Evolutionary conservation across 257 asterid genomes (phyloP).

Genomic region (Coffea eugenioides): DNA sequence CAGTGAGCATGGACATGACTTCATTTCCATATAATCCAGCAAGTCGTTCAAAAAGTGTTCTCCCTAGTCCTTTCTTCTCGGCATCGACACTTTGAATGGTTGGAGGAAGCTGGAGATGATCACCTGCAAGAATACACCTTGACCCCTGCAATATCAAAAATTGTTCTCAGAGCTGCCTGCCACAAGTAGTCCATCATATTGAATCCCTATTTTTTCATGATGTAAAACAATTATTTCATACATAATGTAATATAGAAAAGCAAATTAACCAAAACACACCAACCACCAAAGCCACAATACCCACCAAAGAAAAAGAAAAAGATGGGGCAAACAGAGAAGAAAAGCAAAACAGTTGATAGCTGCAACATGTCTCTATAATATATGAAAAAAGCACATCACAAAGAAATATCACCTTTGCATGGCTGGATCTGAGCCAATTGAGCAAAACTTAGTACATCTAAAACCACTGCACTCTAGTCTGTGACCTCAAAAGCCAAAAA

Average conservation of each 20-base stretch:
- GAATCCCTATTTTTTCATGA: background rate
- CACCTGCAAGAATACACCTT: conserved; percentile 91
- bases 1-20: conserved; percentile 87
- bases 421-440: background rate
- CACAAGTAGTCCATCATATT: background rate
- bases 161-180: conserved; percentile 16
- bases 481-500: background rate
- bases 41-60: conserved; percentile 94
- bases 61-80: conserved; percentile 87
- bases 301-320: background rate
- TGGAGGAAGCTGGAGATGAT: conserved; percentile 98
- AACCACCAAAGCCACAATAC: background rate
- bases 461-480: background rate
- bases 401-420: background rate
- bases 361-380: background rate
- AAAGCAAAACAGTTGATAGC: background rate
- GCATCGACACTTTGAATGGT: conserved; percentile 98
- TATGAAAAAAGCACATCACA: background rate
- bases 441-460: background rate
- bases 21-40: conserved; percentile 81
- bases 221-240: background rate
- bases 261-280: background rate
- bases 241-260: background rate
- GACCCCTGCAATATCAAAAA: conserved; percentile 54
- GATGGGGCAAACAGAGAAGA: background rate